Percentiles rank a stretch among this genome's conserved stretches.
Conservation (phyloP, 352 stramenopile genomes). For the Pythium graminicola region DNA sequence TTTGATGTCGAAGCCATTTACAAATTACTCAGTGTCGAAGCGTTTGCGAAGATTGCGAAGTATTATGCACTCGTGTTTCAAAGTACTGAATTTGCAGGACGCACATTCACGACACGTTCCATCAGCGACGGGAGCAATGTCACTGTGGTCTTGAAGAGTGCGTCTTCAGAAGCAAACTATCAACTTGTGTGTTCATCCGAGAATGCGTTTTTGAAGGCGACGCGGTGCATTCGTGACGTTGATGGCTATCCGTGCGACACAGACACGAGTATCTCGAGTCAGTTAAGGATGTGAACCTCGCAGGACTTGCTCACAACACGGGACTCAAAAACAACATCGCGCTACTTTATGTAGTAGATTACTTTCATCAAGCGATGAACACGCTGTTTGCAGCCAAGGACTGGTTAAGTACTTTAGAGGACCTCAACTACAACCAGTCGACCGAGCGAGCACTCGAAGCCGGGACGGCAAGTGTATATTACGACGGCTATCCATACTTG, state of each 20-base stretch:
- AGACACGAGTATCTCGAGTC: constrained; percentile 12
- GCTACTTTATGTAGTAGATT: constrained; percentile 36
- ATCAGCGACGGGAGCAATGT: constrained; percentile 19
- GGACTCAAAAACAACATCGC: constrained; percentile 38
- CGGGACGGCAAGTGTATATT: constrained; percentile 23
- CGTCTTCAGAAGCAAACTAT: constrained; percentile 16
- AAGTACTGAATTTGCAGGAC: constrained; percentile 33
- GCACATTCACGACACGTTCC: constrained; percentile 24
- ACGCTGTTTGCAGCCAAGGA: constrained; percentile 28
- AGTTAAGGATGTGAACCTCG: constrained; percentile 28
- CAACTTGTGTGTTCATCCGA: constrained; percentile 27
- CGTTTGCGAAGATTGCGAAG: constrained; percentile 26
- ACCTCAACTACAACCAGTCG: constrained; percentile 30
- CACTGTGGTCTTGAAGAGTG: constrained; percentile 24
- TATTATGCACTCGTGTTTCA: constrained; percentile 42
- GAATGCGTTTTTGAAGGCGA: constrained; percentile 26
- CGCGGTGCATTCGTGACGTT: constrained; percentile 15
- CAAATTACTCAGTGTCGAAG: constrained; percentile 30
- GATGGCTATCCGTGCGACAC: constrained; percentile 32
- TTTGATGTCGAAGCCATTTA: constrained; percentile 37
- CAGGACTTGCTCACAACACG: constrained; percentile 10
- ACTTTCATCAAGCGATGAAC: constrained; percentile 35
- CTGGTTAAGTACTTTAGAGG: constrained; percentile 27
- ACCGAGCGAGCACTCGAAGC: constrained; percentile 15
- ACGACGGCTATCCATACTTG: constrained; percentile 20